phyloP scores from a whole-genome alignment of 202 grass and related monocot genomes.

The Brachypodium distachyon region DNA sequence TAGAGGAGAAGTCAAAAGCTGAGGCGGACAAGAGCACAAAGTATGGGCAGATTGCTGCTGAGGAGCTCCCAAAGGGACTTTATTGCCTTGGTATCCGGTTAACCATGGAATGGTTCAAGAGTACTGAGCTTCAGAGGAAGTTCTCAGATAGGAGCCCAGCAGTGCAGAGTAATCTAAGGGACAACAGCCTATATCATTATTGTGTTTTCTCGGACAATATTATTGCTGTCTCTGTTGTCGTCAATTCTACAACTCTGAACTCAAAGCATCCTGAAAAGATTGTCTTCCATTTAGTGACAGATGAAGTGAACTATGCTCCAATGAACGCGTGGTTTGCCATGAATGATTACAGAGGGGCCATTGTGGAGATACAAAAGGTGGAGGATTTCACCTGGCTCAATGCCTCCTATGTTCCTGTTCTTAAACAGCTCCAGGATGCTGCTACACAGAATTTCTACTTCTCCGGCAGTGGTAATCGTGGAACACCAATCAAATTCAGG shows the following conservation, averaged over 20 bases:
- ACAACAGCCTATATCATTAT: slow-evolving; percentile 84
- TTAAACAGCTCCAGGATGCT: slow-evolving; percentile 87
- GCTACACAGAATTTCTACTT: slow-evolving; percentile 97
- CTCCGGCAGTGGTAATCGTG: slow-evolving; percentile 58
- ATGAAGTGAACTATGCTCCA: slow-evolving; percentile 88
- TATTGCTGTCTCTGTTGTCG: slow-evolving; percentile 75
- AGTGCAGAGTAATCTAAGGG: slow-evolving; percentile 62
- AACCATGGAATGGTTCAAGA: slow-evolving; percentile 90
- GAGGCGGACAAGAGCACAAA: slow-evolving; percentile 86
- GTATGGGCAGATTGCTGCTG: slow-evolving; percentile 95
- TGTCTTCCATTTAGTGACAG: slow-evolving; percentile 95
- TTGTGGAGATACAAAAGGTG: slow-evolving; percentile 84
- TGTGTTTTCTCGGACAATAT: slow-evolving; percentile 98
- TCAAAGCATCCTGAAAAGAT: slow-evolving; percentile 62
- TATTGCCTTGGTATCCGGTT: slow-evolving; percentile 87
- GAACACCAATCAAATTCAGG: slow-evolving; percentile 91
- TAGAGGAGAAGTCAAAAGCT: slow-evolving; percentile 79
- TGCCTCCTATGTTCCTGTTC: slow-evolving; percentile 85
- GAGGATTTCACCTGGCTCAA: slow-evolving; percentile 97
- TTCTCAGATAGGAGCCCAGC: slow-evolving; percentile 42
- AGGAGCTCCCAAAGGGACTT: slow-evolving; percentile 92
- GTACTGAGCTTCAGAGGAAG: slow-evolving; percentile 55
- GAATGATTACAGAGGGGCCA: slow-evolving; percentile 71
- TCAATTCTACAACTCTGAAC: slow-evolving; percentile 84
- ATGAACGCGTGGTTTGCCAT: slow-evolving; percentile 94